Evolutionary conservation across 2,329 filamentous ascomycete genomes (phyloP).

Genomic region (Macrophomina pseudophaseolina): DNA sequence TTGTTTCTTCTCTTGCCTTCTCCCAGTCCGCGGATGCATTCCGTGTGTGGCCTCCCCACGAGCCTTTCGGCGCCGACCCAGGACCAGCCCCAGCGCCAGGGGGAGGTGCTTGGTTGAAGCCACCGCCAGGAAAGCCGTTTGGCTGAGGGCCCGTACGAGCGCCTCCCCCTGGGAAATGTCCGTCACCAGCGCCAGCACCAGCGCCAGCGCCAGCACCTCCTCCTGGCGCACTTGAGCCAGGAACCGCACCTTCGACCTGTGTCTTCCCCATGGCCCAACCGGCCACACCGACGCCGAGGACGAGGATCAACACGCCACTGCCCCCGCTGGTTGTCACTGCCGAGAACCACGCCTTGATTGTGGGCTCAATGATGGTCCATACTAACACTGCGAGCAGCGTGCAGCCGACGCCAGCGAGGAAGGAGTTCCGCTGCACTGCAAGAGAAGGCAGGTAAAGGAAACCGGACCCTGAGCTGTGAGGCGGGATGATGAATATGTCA

Average conservation of each 20-base stretch:
- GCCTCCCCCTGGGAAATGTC: conserved; percentile 33
- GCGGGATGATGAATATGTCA: conserved; percentile 96
- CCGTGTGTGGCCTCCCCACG: conserved; percentile 34
- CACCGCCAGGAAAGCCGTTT: conserved; percentile 39
- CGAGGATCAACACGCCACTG: conserved; percentile 72
- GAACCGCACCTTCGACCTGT: conserved; percentile 55
- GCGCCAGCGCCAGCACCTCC: conserved; percentile 34
- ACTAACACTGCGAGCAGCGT: conserved; percentile 74
- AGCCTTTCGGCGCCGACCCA: conserved; percentile 32
- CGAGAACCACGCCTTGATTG: conserved; percentile 74
- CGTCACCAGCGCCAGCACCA: conserved; percentile 34
- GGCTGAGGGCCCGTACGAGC: conserved; percentile 38
- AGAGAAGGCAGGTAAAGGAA: conserved; percentile 95
- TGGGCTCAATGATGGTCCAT: conserved; percentile 75
- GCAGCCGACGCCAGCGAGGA: conserved; percentile 81
- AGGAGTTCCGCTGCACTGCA: conserved; percentile 85
- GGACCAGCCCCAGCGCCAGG: conserved; percentile 28
- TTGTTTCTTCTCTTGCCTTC: conserved; percentile 70
- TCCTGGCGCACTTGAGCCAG: conserved; percentile 31
- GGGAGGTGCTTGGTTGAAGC: conserved; percentile 24
- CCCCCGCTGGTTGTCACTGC: conserved; percentile 70
- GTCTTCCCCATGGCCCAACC: conserved; percentile 79
- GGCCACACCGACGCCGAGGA: conserved; percentile 76
- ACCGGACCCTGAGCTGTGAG: conserved; percentile 84
- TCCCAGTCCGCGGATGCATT: conserved; percentile 60